Percentiles rank a stretch among this genome's conserved stretches.
These are phyloP conservation scores for Tubosaeta sp. DNA, from an alignment of 768 basidiomycete species.

Conservation along the genomic window DNA sequence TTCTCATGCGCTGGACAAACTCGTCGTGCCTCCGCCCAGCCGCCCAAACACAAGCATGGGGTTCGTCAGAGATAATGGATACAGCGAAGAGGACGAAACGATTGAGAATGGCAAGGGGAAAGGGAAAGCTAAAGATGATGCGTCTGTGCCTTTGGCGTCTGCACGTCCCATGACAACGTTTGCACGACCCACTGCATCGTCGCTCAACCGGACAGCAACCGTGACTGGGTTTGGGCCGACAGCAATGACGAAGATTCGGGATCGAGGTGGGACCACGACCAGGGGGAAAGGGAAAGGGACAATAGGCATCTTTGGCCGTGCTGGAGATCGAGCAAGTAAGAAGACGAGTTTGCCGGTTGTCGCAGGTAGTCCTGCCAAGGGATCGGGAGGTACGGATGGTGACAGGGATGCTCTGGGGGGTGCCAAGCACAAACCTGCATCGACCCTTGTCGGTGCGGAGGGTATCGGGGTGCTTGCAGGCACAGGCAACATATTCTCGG, in stretches of 20 bases:
- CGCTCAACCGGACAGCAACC: slow-evolving; percentile 26
- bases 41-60: slow-evolving; percentile 70
- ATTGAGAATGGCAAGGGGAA: slow-evolving; percentile 14
- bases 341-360: slow-evolving; percentile 43
- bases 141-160: slow-evolving; percentile 7
- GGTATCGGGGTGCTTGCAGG: neutral
- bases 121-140: slow-evolving; percentile 21
- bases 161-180: slow-evolving; percentile 11
- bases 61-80: slow-evolving; percentile 39
- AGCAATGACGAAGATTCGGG: neutral
- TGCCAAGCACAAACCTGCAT: neutral
- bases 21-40: slow-evolving; percentile 61
- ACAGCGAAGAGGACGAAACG: neutral
- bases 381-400: slow-evolving; percentile 10
- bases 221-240: slow-evolving; percentile 7
- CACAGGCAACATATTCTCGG: slow-evolving; percentile 8
- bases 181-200: slow-evolving; percentile 29
- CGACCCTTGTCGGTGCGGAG: neutral
- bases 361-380: slow-evolving; percentile 45
- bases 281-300: slow-evolving; percentile 10
- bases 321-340: slow-evolving; percentile 36
- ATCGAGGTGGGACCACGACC: slow-evolving; percentile 1
- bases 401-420: neutral
- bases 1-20: slow-evolving; percentile 64
- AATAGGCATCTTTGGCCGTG: slow-evolving; percentile 21